Evolutionary conservation across 495 filamentous ascomycete species (phyloP).

Genomic region (Hypoxylon crocopeplum): DNA sequence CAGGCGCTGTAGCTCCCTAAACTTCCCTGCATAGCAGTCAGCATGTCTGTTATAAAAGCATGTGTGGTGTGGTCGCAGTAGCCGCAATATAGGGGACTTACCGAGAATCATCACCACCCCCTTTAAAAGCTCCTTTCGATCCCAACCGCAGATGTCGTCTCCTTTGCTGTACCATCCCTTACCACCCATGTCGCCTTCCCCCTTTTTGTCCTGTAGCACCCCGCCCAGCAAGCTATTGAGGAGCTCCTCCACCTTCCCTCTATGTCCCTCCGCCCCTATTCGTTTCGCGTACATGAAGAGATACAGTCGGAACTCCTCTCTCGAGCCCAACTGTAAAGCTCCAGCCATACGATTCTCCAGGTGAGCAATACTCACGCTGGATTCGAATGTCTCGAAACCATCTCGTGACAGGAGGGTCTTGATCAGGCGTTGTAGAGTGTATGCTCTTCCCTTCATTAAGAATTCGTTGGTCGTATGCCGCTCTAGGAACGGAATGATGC

Average conservation of each 20-base stretch:
- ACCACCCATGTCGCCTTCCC: slow-evolving; percentile 54
- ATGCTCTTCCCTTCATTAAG: slow-evolving; percentile 88
- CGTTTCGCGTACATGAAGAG: slow-evolving; percentile 96
- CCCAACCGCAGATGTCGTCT: slow-evolving; percentile 85
- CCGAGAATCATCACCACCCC: slow-evolving; percentile 91
- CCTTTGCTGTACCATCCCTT: slow-evolving; percentile 64
- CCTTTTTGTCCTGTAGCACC: slow-evolving; percentile 60
- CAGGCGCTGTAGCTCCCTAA: slow-evolving; percentile 86
- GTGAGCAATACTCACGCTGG: slow-evolving; percentile 89
- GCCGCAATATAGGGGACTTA: slow-evolving; percentile 56
- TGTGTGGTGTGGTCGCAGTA: neutral
- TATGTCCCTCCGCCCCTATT: slow-evolving; percentile 86
- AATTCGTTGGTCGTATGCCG: slow-evolving; percentile 93
- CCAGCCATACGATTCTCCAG: slow-evolving; percentile 94
- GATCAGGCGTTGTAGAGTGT: slow-evolving; percentile 86
- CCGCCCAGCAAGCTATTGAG: slow-evolving; percentile 80
- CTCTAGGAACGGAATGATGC: slow-evolving; percentile 91
- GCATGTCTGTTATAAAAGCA: slow-evolving; percentile 7
- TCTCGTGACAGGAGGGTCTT: slow-evolving; percentile 84
- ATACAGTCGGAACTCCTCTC: slow-evolving; percentile 90
- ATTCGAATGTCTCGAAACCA: slow-evolving; percentile 91
- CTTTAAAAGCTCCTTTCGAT: slow-evolving; percentile 81
- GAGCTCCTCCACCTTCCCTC: slow-evolving; percentile 89
- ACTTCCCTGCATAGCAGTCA: slow-evolving; percentile 75
- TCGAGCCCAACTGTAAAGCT: slow-evolving; percentile 80